These are phyloP conservation scores for Phytophthora pini DNA, from an alignment of 352 stramenopile species.

Conservation along the genomic window DNA sequence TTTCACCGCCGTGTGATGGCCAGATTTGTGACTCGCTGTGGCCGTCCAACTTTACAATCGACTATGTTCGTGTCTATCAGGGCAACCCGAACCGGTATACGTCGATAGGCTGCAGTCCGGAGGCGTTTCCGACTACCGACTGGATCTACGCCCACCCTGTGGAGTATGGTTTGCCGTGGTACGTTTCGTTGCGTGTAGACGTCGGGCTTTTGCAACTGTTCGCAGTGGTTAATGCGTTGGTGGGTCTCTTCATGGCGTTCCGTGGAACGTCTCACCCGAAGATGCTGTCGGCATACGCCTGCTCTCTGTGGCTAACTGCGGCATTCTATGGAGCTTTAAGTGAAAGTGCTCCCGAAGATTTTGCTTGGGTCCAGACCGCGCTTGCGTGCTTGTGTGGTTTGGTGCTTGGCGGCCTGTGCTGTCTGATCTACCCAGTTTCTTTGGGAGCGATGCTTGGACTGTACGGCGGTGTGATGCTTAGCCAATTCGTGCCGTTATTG, in stretches of 20 bases:
- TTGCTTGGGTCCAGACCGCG: constrained; percentile 72
- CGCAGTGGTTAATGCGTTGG: constrained; percentile 60
- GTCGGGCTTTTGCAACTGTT: constrained; percentile 52
- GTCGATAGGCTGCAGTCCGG: constrained; percentile 93
- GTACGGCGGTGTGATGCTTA: constrained; percentile 63
- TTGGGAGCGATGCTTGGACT: constrained; percentile 73
- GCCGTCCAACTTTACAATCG: constrained; percentile 94
- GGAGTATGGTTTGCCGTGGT: constrained; percentile 86
- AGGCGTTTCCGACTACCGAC: constrained; percentile 87
- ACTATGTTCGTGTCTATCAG: constrained; percentile 96
- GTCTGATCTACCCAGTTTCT: constrained; percentile 62
- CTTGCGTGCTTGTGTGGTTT: constrained; percentile 75
- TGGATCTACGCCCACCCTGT: constrained; percentile 94
- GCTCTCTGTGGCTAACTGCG: constrained; percentile 66
- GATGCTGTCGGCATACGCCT: constrained; percentile 60
- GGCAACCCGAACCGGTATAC: constrained; percentile 90
- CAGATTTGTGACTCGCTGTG: constrained; percentile 95
- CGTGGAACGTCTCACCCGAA: constrained; percentile 59
- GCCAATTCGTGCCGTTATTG: constrained; percentile 74
- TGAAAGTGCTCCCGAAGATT: constrained; percentile 45
- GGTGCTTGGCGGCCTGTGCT: constrained; percentile 75
- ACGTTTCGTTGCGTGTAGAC: constrained; percentile 70
- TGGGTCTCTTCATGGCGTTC: constrained; percentile 67
- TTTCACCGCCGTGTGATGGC: constrained; percentile 90
- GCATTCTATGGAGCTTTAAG: constrained; percentile 78